A percentile compares a stretch with the other conserved stretches of the same genome.
These are phyloP conservation scores for Candida tibetensis DNA, from an alignment of 805 yeast genomes.

Conservation along the genomic window DNA sequence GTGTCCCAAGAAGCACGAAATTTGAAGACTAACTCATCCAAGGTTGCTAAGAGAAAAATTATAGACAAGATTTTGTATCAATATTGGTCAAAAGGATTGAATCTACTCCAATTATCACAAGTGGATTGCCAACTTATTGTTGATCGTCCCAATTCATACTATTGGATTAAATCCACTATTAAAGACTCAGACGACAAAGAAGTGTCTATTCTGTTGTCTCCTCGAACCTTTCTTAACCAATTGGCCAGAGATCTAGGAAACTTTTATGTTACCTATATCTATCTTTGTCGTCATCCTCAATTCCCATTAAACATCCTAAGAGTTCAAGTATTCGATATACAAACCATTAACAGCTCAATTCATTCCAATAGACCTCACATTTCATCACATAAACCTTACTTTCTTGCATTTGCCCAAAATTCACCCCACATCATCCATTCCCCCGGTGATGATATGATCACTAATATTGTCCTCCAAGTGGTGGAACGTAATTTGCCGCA, in stretches of 20 bases:
- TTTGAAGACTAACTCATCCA: conserved; percentile 8
- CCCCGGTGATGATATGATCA: conserved; percentile 38
- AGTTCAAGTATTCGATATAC: conserved; percentile 63
- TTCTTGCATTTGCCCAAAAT: conserved; percentile 63
- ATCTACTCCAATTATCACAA: conserved; percentile 65
- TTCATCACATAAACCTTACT: conserved; percentile 57
- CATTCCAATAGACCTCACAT: conserved; percentile 36
- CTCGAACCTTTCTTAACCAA: conserved; percentile 48
- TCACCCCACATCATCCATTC: conserved; percentile 67
- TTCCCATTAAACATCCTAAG: conserved; percentile 60
- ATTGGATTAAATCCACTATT: conserved; percentile 50
- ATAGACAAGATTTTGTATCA: conserved; percentile 48
- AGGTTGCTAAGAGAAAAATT: conserved; percentile 27
- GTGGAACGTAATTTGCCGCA: conserved; percentile 53
- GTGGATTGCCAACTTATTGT: conserved; percentile 64
- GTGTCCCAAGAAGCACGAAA: conserved; percentile 17
- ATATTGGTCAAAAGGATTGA: conserved; percentile 57
- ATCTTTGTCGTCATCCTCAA: conserved; percentile 62
- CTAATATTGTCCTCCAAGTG: conserved; percentile 57
- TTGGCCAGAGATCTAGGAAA: conserved; percentile 48
- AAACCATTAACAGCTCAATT: conserved; percentile 15
- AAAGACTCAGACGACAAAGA: conserved; percentile 31
- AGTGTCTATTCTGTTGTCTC: conserved; percentile 41
- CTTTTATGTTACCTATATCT: conserved; percentile 61
- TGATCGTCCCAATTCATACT: conserved; percentile 49